Evolutionary conservation across 2,329 filamentous ascomycete genomes (phyloP), one percentile per base, ranked within the genome.

Genomic region (Cladosporium oxysporum): DNA sequence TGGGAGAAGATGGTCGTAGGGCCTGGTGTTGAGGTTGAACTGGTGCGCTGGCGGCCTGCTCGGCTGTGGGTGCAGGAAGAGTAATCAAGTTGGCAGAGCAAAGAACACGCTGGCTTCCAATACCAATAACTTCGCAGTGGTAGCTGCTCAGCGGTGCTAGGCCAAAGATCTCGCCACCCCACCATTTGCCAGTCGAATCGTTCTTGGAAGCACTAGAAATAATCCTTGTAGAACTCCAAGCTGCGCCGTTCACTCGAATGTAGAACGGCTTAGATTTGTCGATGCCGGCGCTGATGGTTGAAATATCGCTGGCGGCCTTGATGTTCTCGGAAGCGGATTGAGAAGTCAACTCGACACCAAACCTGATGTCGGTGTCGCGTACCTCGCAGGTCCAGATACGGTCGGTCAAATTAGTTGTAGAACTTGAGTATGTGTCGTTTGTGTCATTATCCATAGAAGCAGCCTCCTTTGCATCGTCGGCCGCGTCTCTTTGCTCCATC

Each of bases 321-420:
- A 57, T 52, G 50, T 28, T 57, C 29, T 57, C 44, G 18, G 49
- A 37, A 8, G 52, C 58, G 37, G 72, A 66, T 18, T 72, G 69
- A 12, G 71, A 58, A n/a, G 75, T 71, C 28, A 78, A 71, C 52
- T 76, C 74, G 18, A 76, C 74, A 78, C 59, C 80, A 79, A 93
- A 93, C 79, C 86, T 89, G 69, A 93, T 87, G 77, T 92, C 90
- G 72, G 91, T 90, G 75, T 89, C 88, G 23, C 90, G 90, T 72
- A 94, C 88, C 76, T 92, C 91, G 67, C 88, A 90, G 74, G 93
- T 90, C 90, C 91, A 93, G 75, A 93, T 89, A 76, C 91, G 88
- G 71, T 88, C 86, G 65, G 69, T 73, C 62, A 66, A 91, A 85
- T 69, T 70, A 65, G 67, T 72, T 82, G 78, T 89, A 87, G 78